A percentile compares a stretch with the other conserved stretches of the same genome.
Evolutionary conservation across 192 early-diverging fungal genomes (phyloP).

Genomic region (Lobosporangium transversale): DNA sequence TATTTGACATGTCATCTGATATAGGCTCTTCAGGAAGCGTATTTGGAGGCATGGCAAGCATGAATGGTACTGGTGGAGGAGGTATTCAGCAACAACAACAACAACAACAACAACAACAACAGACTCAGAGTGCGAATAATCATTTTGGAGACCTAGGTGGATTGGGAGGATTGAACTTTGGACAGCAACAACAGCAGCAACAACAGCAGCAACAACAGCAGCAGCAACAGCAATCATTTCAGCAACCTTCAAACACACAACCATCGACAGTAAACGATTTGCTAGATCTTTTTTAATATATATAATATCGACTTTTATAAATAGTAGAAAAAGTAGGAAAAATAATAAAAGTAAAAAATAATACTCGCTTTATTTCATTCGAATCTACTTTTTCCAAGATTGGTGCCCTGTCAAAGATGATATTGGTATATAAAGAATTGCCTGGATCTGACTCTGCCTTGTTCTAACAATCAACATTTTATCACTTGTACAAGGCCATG

Average conservation of each 20-base stretch:
- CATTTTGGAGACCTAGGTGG: slow-evolving; percentile 38
- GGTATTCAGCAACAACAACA: not conserved
- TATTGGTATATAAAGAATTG: too few relatives aligned
- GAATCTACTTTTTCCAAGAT: too few relatives aligned
- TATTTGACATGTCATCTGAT: slow-evolving; percentile 56
- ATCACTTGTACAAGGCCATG: too few relatives aligned
- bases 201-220: slow-evolving; percentile 27
- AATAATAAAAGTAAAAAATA: too few relatives aligned
- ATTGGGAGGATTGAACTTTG: slow-evolving; percentile 28
- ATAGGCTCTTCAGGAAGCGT: slow-evolving; percentile 27
- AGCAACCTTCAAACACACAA: slow-evolving; percentile 24
- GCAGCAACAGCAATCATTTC: slow-evolving; percentile 36
- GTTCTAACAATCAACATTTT: too few relatives aligned
- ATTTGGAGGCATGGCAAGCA: slow-evolving; percentile 15
- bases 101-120: slow-evolving; percentile 8
- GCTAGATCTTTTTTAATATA: slow-evolving; percentile 33
- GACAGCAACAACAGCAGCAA: slow-evolving; percentile 6
- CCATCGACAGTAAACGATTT: slow-evolving; percentile 38
- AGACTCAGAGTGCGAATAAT: slow-evolving; percentile 8
- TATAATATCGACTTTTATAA: too few relatives aligned
- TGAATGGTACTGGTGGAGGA: slow-evolving; percentile 16
- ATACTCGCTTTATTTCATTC: too few relatives aligned
- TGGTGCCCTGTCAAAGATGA: too few relatives aligned
- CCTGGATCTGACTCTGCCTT: too few relatives aligned
- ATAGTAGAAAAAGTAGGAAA: too few relatives aligned